Percentiles rank a stretch among this genome's conserved stretches.
These are phyloP conservation scores for Capsella bursapastoris DNA, from an alignment of 345 rosid species.

Conservation along the genomic window DNA sequence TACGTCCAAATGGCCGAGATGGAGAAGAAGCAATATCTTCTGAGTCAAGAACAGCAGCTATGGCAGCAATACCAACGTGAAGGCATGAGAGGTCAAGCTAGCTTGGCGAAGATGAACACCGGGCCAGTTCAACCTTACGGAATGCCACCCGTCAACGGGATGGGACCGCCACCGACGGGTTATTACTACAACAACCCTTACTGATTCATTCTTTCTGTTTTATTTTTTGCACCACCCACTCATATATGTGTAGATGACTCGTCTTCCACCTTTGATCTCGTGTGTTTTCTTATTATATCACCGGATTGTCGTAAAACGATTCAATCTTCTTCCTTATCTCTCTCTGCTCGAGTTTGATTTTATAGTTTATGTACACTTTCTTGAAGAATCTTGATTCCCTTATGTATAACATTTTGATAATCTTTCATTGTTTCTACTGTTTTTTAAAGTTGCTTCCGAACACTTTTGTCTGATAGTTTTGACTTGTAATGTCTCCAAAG, in stretches of 20 bases:
- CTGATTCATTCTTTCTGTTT: conserved; percentile 37
- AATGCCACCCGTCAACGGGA: conserved; percentile 56
- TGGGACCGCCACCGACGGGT: conserved; percentile 50
- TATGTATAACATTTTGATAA: conserved; percentile 32
- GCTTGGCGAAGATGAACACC: conserved; percentile 61
- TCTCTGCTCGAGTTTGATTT: conserved; percentile 40
- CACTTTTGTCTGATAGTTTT: conserved; percentile 16
- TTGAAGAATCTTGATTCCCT: conserved; percentile 22
- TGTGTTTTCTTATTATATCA: conserved; percentile 24
- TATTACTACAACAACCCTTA: conserved; percentile 51
- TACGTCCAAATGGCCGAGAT: conserved; percentile 85
- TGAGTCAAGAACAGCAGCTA: conserved; percentile 73
- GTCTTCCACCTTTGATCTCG: conserved; percentile 31
- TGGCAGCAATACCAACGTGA: conserved; percentile 77
- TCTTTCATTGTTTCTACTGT: neutral
- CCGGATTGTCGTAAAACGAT: conserved; percentile 33
- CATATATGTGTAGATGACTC: conserved; percentile 42
- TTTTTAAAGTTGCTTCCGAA: neutral
- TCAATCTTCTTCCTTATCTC: conserved; percentile 18
- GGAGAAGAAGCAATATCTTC: conserved; percentile 72
- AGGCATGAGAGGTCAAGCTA: conserved; percentile 85
- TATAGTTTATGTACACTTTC: conserved; percentile 34
- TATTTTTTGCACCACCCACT: neutral
- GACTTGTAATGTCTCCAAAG: neutral
- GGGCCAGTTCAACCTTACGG: conserved; percentile 57